Base-by-base conservation (phyloP, 495 filamentous ascomycete species). In the Penicillium simplicissimum region DNA sequence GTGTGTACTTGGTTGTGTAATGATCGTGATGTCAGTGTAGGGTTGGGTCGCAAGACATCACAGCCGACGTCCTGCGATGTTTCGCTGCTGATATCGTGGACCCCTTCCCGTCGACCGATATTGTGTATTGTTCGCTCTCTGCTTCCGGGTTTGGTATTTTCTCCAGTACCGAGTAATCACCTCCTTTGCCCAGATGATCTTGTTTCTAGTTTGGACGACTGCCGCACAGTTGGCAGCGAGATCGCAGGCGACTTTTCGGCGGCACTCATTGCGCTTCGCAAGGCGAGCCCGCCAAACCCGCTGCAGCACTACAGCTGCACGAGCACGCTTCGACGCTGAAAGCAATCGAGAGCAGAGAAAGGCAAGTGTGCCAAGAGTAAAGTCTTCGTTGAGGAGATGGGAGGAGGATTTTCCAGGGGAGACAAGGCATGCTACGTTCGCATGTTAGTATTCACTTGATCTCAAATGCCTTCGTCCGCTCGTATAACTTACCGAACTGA, bases 311-410 rank as follows among this genome's bases (percentile, higher is more conserved):
- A 67, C 77, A 7, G 81, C 81, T 4, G 82, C 83, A 15, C 76
- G 73, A 34, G 66, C 61, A 23, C 71, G 71, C 57, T 74, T 76
- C 8, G 82, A 81, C 28, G 82, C 76, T 1, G 80, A 76, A 14
- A 89, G 79, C 4, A 90, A 69, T 37, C 87, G 79, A 5, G 85
- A 88, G 47, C 84, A 86, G 8, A 90, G 81, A 70, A 88, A 88
- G 10, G 85, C 78, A 38, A 89, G 78, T 13, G 76, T 76, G 13
- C 81, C 79, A 43, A 87, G 67, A 0, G 82, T 84, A 62, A 84
- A 84, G 59, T 82, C 77, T 17, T 64, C 63, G 56, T 81, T 75
- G 48, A 82, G 82, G 40, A 82, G 66, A 35, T 70, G 68, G 0
- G 69, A 55, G 9, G 65, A 69, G 43, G 76, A 72, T 43, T 67